Evolutionary conservation across 2,329 filamentous ascomycete genomes (phyloP).

Genomic region (Blastomyces emzantsi): DNA sequence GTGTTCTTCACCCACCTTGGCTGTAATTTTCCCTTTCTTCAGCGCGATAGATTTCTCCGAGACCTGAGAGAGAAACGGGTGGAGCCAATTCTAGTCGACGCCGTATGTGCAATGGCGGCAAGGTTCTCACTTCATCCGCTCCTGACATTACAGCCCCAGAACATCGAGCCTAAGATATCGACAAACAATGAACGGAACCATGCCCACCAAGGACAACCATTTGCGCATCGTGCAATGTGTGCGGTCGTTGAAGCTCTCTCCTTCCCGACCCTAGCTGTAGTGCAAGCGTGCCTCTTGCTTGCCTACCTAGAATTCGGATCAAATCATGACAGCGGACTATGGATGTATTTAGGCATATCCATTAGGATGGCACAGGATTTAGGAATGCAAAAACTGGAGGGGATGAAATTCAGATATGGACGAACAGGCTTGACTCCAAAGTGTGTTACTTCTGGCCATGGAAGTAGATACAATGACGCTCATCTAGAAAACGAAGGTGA

Average conservation of each 20-base stretch:
- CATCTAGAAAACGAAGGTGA: slow-evolving; percentile 36
- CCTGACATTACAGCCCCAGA: slow-evolving; percentile 44
- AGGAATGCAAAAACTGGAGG: slow-evolving; percentile 72
- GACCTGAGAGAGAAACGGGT: slow-evolving; percentile 71
- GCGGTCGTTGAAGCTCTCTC: slow-evolving; percentile 74
- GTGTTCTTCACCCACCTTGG: slow-evolving; percentile 75
- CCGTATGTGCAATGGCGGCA: slow-evolving; percentile 72
- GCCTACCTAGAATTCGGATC: slow-evolving; percentile 86
- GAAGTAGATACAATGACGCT: slow-evolving; percentile 36
- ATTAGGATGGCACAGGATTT: slow-evolving; percentile 76
- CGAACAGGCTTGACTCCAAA: slow-evolving; percentile 48
- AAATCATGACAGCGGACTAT: slow-evolving; percentile 78
- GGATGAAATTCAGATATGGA: slow-evolving; percentile 52
- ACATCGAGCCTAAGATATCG: slow-evolving; percentile 34
- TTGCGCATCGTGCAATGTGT: slow-evolving; percentile 73
- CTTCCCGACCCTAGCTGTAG: slow-evolving; percentile 71
- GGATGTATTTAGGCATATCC: slow-evolving; percentile 86
- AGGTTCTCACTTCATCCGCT: slow-evolving; percentile 61
- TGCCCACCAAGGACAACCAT: slow-evolving; percentile 66
- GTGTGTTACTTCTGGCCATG: slow-evolving; percentile 41
- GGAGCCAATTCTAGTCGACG: slow-evolving; percentile 77
- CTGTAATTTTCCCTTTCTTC: slow-evolving; percentile 78
- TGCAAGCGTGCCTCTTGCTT: slow-evolving; percentile 73
- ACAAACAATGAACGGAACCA: slow-evolving; percentile 28
- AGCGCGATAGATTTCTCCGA: slow-evolving; percentile 61